Percentiles rank a stretch among this genome's conserved stretches.
These are phyloP conservation scores for Kodamaea lidongshanica DNA, from an alignment of 805 yeast species.

Conservation along the genomic window DNA sequence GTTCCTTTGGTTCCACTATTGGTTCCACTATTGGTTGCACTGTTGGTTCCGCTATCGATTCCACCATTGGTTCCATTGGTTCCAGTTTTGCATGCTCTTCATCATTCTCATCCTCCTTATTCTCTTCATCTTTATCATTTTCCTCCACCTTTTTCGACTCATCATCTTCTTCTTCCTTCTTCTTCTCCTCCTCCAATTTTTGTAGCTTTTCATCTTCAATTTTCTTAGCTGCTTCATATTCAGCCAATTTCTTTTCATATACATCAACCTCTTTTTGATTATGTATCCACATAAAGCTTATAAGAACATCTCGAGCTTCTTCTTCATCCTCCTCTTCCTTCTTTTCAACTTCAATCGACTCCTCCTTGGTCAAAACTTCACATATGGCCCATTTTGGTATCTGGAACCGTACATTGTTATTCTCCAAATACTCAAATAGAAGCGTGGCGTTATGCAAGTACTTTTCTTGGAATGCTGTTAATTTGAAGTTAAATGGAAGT, in stretches of 20 bases:
- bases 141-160: slow-evolving; percentile 12
- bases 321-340: slow-evolving; percentile 12
- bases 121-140: slow-evolving; percentile 16
- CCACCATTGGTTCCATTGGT: slow-evolving; percentile 6
- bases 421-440: slow-evolving; percentile 80
- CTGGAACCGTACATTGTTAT: slow-evolving; percentile 63
- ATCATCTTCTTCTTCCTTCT: slow-evolving; percentile 22
- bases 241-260: slow-evolving; percentile 33
- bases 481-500: slow-evolving; percentile 44
- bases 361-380: slow-evolving; percentile 40
- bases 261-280: slow-evolving; percentile 44
- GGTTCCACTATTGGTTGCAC: slow-evolving; percentile 7
- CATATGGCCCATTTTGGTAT: slow-evolving; percentile 73
- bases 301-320: slow-evolving; percentile 33
- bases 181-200: slow-evolving; percentile 18
- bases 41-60: slow-evolving; percentile 10
- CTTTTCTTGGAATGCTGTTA: slow-evolving; percentile 74
- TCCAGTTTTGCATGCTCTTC: slow-evolving; percentile 9
- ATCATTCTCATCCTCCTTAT: slow-evolving; percentile 11
- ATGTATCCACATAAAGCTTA: slow-evolving; percentile 47
- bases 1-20: slow-evolving; percentile 9
- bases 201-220: slow-evolving; percentile 17
- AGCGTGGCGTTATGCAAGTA: slow-evolving; percentile 64
- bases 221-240: slow-evolving; percentile 22
- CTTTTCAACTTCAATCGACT: slow-evolving; percentile 1